Percentiles rank a stretch among this genome's conserved stretches.
Evolutionary conservation across 331 rosid species (phyloP).

Genomic region (Acacia concinna): DNA sequence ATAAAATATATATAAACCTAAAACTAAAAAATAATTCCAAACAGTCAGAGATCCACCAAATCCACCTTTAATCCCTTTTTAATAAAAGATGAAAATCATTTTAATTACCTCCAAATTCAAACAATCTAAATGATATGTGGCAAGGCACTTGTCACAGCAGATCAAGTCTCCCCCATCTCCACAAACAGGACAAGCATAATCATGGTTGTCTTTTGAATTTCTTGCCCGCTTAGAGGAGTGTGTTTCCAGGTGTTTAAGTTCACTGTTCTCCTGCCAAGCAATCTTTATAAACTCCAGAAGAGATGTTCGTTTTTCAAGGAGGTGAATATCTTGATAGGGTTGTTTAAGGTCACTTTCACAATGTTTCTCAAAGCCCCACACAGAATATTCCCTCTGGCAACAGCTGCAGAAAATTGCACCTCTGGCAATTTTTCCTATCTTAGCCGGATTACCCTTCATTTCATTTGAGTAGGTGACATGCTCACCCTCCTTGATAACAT

Average conservation of each 20-base stretch:
- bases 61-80: background rate
- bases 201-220: constrained; percentile 27
- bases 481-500: background rate
- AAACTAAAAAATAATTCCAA: background rate
- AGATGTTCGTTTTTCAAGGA: background rate
- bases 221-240: background rate
- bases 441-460: background rate
- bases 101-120: constrained; percentile 41
- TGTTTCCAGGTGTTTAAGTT: background rate
- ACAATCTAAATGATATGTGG: constrained; percentile 41
- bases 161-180: constrained; percentile 54
- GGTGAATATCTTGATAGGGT: constrained; percentile 18
- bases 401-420: constrained; percentile 2
- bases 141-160: constrained; percentile 50
- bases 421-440: background rate
- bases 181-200: constrained; percentile 42
- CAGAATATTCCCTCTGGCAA: background rate
- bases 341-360: background rate
- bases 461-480: background rate
- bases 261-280: background rate
- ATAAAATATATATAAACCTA: background rate
- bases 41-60: background rate
- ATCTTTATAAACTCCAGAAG: constrained; percentile 13
- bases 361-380: constrained; percentile 20
- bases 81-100: constrained; percentile 1